Evolutionary conservation across 345 rosid genomes (phyloP).

Genomic region (Brassica incana): DNA sequence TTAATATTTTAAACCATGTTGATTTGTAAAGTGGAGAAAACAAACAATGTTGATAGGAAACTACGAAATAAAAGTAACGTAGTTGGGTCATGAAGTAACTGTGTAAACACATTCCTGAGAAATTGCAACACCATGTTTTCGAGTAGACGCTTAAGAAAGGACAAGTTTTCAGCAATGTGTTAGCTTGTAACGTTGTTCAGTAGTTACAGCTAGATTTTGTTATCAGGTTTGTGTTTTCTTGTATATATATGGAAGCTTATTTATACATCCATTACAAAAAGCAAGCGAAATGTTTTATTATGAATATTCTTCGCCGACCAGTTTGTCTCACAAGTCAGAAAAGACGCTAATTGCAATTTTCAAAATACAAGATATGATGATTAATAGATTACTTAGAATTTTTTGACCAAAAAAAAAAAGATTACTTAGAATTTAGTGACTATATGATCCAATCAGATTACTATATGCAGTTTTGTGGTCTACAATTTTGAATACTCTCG

Average conservation of each 20-base stretch:
- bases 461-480: neutral
- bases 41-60: conserved; percentile 1
- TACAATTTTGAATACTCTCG: neutral
- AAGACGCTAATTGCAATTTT: neutral
- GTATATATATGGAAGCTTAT: neutral
- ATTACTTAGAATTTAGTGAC: neutral
- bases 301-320: conserved; percentile 27
- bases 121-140: neutral
- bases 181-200: conserved; percentile 10
- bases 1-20: conserved; percentile 7
- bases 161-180: conserved; percentile 35
- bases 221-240: conserved; percentile 29
- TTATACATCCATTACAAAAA: neutral
- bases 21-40: neutral
- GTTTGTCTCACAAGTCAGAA: conserved; percentile 21
- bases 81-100: conserved; percentile 13
- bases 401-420: neutral
- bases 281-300: conserved; percentile 12
- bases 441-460: neutral
- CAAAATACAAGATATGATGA: neutral
- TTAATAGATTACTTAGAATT: neutral
- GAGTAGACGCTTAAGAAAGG: conserved; percentile 16
- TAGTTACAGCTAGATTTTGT: conserved; percentile 32
- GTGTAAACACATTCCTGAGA: conserved; percentile 6
- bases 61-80: neutral